Percentiles rank a stretch among this genome's conserved stretches.
phyloP scores from a whole-genome alignment of 129 eudicot genomes.

The Flaveria brownii region DNA sequence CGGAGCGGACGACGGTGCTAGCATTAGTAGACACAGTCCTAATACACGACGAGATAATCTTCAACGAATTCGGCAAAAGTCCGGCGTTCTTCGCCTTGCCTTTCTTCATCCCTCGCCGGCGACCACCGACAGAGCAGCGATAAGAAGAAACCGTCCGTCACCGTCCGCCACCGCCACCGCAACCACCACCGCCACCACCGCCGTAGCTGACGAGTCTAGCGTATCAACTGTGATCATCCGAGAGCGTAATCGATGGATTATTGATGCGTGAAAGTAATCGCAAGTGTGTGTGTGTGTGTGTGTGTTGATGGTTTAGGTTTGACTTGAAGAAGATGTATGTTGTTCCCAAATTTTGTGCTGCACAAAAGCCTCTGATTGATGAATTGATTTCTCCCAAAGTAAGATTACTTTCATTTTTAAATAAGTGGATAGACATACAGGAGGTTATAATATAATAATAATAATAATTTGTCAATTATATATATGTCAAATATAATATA shows the following conservation, averaged over 20 bases:
- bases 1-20: conserved; percentile 71
- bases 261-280: conserved; percentile 39
- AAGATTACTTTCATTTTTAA: conserved; percentile 27
- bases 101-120: conserved; percentile 53
- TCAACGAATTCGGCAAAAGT: conserved; percentile 61
- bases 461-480: not conserved
- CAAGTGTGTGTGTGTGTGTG: conserved; percentile 34
- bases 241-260: conserved; percentile 27
- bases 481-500: not conserved
- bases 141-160: conserved; percentile 27
- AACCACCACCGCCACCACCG: conserved; percentile 45
- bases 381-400: conserved; percentile 26
- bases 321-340: conserved; percentile 20
- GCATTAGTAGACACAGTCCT: conserved; percentile 74
- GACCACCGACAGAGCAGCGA: conserved; percentile 38
- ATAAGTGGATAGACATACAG: conserved; percentile 6
- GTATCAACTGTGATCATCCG: conserved; percentile 57
- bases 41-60: conserved; percentile 67
- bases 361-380: not conserved
- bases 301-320: conserved; percentile 21
- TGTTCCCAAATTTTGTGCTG: conserved; percentile 27
- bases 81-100: conserved; percentile 48
- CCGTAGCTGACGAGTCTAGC: conserved; percentile 52
- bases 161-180: conserved; percentile 43
- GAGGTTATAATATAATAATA: not conserved